phyloP scores from a whole-genome alignment of 108 stramenopile genomes.

The Epithemia pelagica region DNA sequence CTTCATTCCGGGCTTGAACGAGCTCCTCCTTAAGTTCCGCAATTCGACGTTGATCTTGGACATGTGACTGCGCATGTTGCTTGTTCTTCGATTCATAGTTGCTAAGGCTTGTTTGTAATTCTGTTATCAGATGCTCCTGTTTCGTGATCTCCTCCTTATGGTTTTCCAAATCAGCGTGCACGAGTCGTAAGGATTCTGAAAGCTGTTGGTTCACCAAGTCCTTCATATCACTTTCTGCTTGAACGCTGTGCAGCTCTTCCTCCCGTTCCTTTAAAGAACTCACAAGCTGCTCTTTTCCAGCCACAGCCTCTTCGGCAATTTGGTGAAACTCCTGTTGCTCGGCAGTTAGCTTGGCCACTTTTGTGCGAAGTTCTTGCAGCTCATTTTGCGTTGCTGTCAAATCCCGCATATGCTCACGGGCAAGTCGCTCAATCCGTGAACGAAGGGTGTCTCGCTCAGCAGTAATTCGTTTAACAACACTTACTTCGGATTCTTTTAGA shows the following conservation, averaged over 20 bases:
- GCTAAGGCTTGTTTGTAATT: not conserved
- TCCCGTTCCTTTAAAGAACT: not conserved
- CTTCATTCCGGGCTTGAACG: not conserved
- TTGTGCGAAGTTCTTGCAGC: not conserved
- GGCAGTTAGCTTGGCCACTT: not conserved
- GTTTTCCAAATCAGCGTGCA: not conserved
- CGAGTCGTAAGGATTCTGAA: not conserved
- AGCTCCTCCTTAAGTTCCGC: not conserved
- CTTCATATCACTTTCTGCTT: not conserved
- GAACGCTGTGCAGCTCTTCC: not conserved
- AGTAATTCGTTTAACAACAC: not conserved
- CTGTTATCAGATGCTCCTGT: not conserved
- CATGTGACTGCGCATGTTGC: conserved; percentile 1
- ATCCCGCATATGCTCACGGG: not conserved
- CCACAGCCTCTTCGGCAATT: not conserved
- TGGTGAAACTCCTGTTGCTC: not conserved
- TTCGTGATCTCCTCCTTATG: not conserved
- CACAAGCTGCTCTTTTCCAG: not conserved
- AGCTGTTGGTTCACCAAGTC: not conserved
- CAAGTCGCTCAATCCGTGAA: not conserved
- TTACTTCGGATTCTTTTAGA: not conserved
- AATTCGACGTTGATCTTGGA: not conserved
- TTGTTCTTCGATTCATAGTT: not conserved
- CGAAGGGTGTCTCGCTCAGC: not conserved
- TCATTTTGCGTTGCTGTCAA: not conserved